Conservation (phyloP, 2,329 filamentous ascomycete genomes). For the Cryphonectria radicalis region DNA sequence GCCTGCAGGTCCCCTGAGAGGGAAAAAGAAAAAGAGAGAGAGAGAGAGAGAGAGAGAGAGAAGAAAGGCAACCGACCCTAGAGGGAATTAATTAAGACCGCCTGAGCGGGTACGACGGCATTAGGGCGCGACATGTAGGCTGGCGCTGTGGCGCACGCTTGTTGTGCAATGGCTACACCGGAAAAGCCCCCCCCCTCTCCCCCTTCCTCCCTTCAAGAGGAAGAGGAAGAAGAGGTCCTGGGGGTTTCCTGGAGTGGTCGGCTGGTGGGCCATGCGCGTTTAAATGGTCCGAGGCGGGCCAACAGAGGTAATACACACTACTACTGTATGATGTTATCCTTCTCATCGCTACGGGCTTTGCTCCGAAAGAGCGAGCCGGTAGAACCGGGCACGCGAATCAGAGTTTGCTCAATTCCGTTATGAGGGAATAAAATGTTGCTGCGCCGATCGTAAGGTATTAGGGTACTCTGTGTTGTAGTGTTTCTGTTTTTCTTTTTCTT, state of each 20-base stretch:
- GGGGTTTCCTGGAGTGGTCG: background rate
- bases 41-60: background rate
- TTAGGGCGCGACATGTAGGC: background rate
- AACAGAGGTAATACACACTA: background rate
- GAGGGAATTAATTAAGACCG: background rate
- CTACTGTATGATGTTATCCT: background rate
- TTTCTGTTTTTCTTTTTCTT: background rate
- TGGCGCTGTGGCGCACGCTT: background rate
- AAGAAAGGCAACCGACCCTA: background rate
- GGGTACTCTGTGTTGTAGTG: background rate
- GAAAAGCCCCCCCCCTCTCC: background rate
- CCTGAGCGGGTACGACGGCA: constrained; percentile 9
- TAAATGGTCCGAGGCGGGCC: background rate
- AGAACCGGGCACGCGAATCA: constrained; percentile 11
- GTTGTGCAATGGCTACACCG: background rate
- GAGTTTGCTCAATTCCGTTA: background rate
- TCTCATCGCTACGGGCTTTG: constrained; percentile 1
- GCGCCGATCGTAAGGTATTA: background rate
- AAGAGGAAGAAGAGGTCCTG: background rate
- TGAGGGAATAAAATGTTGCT: constrained; percentile 1
- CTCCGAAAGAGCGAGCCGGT: constrained; percentile 16
- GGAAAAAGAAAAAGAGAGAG: background rate
- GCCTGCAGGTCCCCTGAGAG: background rate
- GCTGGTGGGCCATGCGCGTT: constrained; percentile 3
- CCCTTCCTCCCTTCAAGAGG: background rate